Conservation (phyloP, 73 alveolate species). For the Tetrahymena malaccensis region DNA sequence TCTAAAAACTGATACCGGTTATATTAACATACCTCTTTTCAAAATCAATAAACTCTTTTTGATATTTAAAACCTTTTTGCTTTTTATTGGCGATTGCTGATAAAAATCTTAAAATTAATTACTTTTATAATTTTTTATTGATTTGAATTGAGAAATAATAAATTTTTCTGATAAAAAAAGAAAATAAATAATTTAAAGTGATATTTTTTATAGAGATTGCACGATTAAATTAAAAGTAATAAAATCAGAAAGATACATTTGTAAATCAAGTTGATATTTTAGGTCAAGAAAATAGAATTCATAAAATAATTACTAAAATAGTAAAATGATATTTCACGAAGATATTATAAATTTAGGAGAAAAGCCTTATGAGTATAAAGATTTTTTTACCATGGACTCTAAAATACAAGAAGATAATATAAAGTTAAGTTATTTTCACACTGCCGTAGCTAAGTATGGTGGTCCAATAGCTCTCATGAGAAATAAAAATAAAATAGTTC, state of each 20-base stretch:
- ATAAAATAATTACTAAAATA: neutral
- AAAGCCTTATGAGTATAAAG: neutral
- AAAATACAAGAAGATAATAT: neutral
- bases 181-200: neutral
- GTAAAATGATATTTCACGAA: neutral
- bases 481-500: conserved; percentile 1
- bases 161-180: neutral
- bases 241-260: neutral
- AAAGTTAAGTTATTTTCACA: neutral
- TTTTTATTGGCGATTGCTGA: neutral
- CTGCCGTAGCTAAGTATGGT: conserved; percentile 30
- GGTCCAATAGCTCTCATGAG: conserved; percentile 38
- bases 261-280: neutral
- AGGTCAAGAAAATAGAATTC: neutral
- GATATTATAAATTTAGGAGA: neutral
- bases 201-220: neutral
- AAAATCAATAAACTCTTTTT: neutral
- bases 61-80: neutral
- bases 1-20: neutral
- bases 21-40: neutral
- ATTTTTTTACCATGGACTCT: neutral
- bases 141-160: neutral
- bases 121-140: too few relatives aligned
- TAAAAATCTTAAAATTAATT: too few relatives aligned
- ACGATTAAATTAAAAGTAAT: neutral